Conservation (phyloP, 805 yeast species). For the Kuraishia capsulata region DNA sequence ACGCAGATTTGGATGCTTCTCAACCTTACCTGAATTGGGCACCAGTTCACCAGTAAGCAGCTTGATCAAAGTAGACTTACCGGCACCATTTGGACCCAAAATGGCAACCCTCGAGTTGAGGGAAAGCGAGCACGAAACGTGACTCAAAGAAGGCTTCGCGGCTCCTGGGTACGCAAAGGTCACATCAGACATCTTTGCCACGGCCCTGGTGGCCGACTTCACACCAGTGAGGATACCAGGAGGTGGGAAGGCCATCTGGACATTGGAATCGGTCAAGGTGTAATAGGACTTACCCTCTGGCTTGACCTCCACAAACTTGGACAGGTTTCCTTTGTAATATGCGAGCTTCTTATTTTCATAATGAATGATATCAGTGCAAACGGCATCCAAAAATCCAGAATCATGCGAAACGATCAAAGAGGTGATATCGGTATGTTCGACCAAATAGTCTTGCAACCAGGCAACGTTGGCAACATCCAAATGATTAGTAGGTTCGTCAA, state of each 20-base stretch:
- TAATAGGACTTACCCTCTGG: conserved; percentile 97
- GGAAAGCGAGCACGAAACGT: conserved; percentile 86
- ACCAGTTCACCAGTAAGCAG: conserved; percentile 85
- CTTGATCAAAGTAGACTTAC: conserved; percentile 93
- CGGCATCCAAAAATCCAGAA: conserved; percentile 91
- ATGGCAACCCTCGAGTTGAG: conserved; percentile 96
- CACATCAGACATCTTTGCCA: conserved; percentile 72
- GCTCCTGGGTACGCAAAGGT: conserved; percentile 89
- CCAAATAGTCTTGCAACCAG: conserved; percentile 88
- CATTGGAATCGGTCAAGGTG: conserved; percentile 85
- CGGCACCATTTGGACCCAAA: conserved; percentile 98
- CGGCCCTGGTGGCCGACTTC: conserved; percentile 88
- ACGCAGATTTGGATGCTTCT: conserved; percentile 96
- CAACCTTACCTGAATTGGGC: conserved; percentile 83
- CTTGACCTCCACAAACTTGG: conserved; percentile 81
- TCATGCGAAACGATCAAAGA: conserved; percentile 96
- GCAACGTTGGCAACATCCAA: conserved; percentile 89
- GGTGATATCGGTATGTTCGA: conserved; percentile 78
- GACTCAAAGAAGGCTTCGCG: conserved; percentile 63
- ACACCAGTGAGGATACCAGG: conserved; percentile 98
- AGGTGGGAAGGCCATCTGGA: conserved; percentile 97
- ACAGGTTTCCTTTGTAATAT: conserved; percentile 92
- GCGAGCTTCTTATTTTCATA: conserved; percentile 92
- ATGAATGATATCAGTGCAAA: conserved; percentile 94
- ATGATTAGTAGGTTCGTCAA: conserved; percentile 98